Base-by-base conservation (phyloP, 1,284 basidiomycete species). In the Fistulinella staudtii region DNA sequence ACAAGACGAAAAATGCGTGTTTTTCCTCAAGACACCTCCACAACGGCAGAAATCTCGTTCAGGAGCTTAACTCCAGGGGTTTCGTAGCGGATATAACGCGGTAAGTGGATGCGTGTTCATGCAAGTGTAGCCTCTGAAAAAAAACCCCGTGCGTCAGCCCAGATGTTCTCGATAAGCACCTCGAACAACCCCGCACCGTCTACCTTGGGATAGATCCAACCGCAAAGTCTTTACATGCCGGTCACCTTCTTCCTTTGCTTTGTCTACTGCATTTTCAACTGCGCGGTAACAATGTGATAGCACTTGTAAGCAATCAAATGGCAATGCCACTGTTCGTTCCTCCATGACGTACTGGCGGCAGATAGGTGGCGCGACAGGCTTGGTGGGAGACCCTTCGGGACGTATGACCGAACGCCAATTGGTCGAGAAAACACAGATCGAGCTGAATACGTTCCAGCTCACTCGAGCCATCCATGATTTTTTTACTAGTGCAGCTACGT, bases 381-480 rank as follows among this genome's bases (percentile, higher is more conserved):
- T 87, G n/a, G 88, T 99, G 25, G 96, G 96, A 7, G 96, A 99
- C 62, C 96, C 96, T 2, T 93, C 92, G 1, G 96, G 96, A 1
- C 77, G 94, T 23, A 77, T 78, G 2, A 83, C 82, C 0, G 96
- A 97, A 64, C 82, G 96, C 14, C 79, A 82, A 43, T 74, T 83
- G 1, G 79, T 92, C 5, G 74, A 80, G 31, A 61, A 66, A 8
- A 67, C 74, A 3, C 73, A 78, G 31, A 78, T 94, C 2, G 71
- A 80, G 25, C 51, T 67, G 36, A 98, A 99, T 58, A 82, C 90
- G 30, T 50, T 57, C 1, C 73, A 73, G 8, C 82, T 99, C 41
- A 77, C 79, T 0, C 56, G 62, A 2, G 85, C 85, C 50, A 73
- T 98, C 18, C 67, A 77, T 10, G 67, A 56, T 1, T 94, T 98